Evolutionary conservation across 345 rosid genomes (phyloP).

Genomic region (Dimocarpus longan): DNA sequence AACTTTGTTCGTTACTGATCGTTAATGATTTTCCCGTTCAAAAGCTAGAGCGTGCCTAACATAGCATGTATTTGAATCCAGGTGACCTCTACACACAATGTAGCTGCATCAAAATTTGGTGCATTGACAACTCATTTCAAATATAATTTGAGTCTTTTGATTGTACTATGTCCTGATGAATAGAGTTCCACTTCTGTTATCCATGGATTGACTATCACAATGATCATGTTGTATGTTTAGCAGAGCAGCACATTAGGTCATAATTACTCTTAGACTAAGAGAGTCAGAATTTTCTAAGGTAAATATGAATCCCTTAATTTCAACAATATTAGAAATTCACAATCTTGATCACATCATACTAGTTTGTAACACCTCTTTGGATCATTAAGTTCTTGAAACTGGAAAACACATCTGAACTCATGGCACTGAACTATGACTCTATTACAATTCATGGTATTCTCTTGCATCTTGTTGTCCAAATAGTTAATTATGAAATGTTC

Average conservation of each 20-base stretch:
- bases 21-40: background rate
- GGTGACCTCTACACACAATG: background rate
- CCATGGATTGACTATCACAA: background rate
- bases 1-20: too few relatives aligned
- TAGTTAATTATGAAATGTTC: too few relatives aligned
- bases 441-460: background rate
- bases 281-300: background rate
- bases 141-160: too few relatives aligned
- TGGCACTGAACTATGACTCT: background rate
- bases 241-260: background rate
- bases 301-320: too few relatives aligned
- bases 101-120: background rate
- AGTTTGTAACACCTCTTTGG: background rate
- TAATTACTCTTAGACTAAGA: background rate
- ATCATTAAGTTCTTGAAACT: background rate
- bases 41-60: too few relatives aligned
- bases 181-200: background rate
- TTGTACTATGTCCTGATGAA: background rate
- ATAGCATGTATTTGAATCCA: too few relatives aligned
- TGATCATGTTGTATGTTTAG: background rate
- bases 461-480: background rate
- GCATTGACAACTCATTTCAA: background rate
- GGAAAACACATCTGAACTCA: background rate
- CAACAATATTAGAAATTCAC: background rate
- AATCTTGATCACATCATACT: background rate